Evolutionary conservation across 2,329 filamentous ascomycete genomes (phyloP).

Genomic region (Fusarium sp.): DNA sequence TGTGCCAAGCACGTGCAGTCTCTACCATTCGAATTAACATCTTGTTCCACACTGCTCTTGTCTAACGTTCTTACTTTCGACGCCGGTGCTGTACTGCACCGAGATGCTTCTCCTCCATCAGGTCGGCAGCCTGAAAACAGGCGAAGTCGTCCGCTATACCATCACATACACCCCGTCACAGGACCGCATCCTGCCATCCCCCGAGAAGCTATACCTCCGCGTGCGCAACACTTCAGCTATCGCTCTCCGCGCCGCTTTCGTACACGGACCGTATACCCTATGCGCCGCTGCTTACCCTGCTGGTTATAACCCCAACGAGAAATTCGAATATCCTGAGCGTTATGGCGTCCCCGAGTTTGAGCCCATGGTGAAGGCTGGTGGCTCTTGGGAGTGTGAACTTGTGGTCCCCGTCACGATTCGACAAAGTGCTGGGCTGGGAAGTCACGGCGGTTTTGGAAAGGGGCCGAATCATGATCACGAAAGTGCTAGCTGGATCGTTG

Average conservation of each 20-base stretch:
- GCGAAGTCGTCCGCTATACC: conserved; percentile 91
- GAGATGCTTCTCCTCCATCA: conserved; percentile 92
- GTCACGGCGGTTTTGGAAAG: conserved; percentile 60
- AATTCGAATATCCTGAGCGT: conserved; percentile 74
- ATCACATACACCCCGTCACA: conserved; percentile 90
- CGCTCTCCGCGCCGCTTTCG: conserved; percentile 91
- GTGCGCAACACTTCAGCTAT: conserved; percentile 94
- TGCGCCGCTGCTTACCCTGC: conserved; percentile 88
- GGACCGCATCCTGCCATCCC: conserved; percentile 91
- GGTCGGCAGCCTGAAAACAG: conserved; percentile 90
- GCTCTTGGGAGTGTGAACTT: conserved; percentile 84
- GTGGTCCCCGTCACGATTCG: conserved; percentile 83
- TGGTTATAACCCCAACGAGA: conserved; percentile 84
- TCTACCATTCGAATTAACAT: conserved; percentile 1
- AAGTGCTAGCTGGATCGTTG: conserved; percentile 86
- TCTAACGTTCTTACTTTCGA: neutral
- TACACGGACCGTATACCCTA: conserved; percentile 94
- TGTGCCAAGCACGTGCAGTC: conserved; percentile 24
- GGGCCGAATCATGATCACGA: conserved; percentile 61
- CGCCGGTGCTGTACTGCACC: conserved; percentile 23
- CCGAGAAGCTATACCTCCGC: conserved; percentile 82
- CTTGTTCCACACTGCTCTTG: neutral
- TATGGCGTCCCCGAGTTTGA: conserved; percentile 92
- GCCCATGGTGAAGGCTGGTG: conserved; percentile 94
- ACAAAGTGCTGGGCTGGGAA: conserved; percentile 67